Evolutionary conservation across 768 basidiomycete genomes (phyloP).

Genomic region (Collybiopsis luxurians): DNA sequence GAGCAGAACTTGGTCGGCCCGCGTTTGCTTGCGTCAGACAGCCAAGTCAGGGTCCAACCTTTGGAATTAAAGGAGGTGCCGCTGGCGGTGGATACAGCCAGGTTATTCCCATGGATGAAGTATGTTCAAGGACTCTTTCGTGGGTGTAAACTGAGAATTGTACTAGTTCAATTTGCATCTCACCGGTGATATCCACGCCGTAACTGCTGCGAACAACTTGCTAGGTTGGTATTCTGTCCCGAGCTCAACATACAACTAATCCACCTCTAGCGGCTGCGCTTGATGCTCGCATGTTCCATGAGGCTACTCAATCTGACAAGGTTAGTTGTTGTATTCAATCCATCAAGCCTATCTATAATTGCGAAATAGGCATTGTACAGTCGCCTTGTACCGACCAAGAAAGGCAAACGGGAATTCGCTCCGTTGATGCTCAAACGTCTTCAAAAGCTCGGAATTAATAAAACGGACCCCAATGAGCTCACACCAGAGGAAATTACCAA

Average conservation of each 20-base stretch:
- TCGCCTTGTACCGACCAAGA: conserved; percentile 89
- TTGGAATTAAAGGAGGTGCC: conserved; percentile 98
- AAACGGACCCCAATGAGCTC: conserved; percentile 88
- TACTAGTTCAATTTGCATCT: conserved; percentile 89
- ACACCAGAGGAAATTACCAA: conserved; percentile 88
- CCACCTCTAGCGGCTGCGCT: conserved; percentile 76
- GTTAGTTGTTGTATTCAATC: conserved; percentile 24
- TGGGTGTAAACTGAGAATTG: not conserved
- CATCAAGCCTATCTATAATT: not conserved
- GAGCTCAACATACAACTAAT: not conserved
- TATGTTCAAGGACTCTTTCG: conserved; percentile 5
- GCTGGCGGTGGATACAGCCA: conserved; percentile 98
- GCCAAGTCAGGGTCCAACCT: conserved; percentile 97
- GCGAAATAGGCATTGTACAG: conserved; percentile 68
- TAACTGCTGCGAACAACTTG: conserved; percentile 95
- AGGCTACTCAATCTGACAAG: conserved; percentile 94
- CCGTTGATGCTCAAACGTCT: conserved; percentile 96
- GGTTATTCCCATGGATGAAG: conserved; percentile 95
- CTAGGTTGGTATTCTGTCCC: conserved; percentile 51
- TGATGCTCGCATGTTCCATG: conserved; percentile 97
- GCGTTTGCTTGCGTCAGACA: conserved; percentile 97
- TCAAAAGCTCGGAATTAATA: conserved; percentile 91
- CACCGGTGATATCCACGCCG: conserved; percentile 97
- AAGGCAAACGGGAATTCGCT: conserved; percentile 92
- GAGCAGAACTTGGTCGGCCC: conserved; percentile 89